phyloP scores from a whole-genome alignment of 2,329 filamentous ascomycete genomes.

The Rutstroemia sp. region DNA sequence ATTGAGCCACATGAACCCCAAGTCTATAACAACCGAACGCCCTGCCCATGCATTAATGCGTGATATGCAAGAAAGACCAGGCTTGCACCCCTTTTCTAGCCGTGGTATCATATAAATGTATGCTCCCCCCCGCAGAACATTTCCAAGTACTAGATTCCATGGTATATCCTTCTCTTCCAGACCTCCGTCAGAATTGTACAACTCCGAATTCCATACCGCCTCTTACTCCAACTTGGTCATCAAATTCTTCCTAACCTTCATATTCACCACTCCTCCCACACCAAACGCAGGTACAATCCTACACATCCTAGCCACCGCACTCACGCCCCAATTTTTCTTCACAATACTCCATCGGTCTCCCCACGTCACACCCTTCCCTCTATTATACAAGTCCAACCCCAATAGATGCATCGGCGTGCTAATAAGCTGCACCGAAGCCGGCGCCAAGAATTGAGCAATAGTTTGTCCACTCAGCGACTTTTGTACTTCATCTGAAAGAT shows the following conservation, averaged over 20 bases:
- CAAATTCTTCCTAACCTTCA: conserved; percentile 56
- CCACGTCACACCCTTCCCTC: conserved; percentile 41
- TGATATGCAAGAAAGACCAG: background rate
- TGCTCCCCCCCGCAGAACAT: background rate
- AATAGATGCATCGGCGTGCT: conserved; percentile 81
- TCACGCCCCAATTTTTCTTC: conserved; percentile 68
- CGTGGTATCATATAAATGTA: background rate
- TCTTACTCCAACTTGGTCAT: conserved; percentile 37
- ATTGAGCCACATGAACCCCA: too few species aligned
- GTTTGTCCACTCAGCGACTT: conserved; percentile 45
- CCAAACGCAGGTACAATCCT: conserved; percentile 87
- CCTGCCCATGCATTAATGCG: background rate
- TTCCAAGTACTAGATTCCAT: background rate
- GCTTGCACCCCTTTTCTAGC: background rate
- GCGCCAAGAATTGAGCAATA: conserved; percentile 71
- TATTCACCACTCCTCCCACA: conserved; percentile 79
- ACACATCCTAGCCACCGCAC: conserved; percentile 67
- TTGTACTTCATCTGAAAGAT: conserved; percentile 46
- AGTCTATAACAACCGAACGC: background rate
- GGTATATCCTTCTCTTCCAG: background rate
- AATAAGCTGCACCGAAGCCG: conserved; percentile 69
- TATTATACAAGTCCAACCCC: conserved; percentile 81
- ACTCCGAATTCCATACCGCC: background rate
- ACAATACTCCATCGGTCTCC: conserved; percentile 59
- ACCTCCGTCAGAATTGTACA: background rate